Conservation (phyloP, 2,329 filamentous ascomycete genomes). For the Rhynchosporium agropyri region DNA sequence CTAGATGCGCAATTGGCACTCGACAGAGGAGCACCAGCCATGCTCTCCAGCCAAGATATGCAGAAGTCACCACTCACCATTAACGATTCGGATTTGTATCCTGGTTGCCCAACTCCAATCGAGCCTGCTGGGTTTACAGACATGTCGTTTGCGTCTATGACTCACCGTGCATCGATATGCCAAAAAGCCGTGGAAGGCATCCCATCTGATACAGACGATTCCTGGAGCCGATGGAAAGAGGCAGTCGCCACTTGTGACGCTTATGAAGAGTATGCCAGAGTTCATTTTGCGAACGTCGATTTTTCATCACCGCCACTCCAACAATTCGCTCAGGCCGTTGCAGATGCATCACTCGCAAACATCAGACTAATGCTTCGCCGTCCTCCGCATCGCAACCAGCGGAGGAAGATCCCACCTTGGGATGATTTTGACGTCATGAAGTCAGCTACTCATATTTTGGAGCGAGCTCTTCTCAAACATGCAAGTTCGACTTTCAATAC, state of each 20-base stretch:
- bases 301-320: constrained; percentile 13
- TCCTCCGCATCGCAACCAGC: constrained; percentile 16
- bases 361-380: constrained; percentile 20
- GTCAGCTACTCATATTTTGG: constrained; percentile 15
- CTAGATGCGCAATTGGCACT: constrained; percentile 19
- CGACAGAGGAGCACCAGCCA: constrained; percentile 18
- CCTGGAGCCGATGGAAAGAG: constrained; percentile 15
- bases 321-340: constrained; percentile 17
- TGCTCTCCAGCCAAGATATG: constrained; percentile 14
- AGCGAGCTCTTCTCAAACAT: constrained; percentile 14
- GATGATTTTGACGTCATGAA: constrained; percentile 22
- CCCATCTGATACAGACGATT: constrained; percentile 1
- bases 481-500: constrained; percentile 9
- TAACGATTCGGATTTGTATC: constrained; percentile 21
- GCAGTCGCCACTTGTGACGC: not conserved
- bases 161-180: constrained; percentile 17
- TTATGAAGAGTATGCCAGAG: constrained; percentile 14
- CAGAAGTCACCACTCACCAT: constrained; percentile 4
- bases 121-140: constrained; percentile 12
- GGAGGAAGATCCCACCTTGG: constrained; percentile 13
- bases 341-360: constrained; percentile 14
- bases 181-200: constrained; percentile 15
- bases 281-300: constrained; percentile 10
- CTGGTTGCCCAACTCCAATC: not conserved
- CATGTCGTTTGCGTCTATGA: constrained; percentile 23